Percentiles rank a stretch among this genome's conserved stretches.
phyloP scores from a whole-genome alignment of 2,329 filamentous ascomycete genomes.

The Paraconiothyrium sp. region DNA sequence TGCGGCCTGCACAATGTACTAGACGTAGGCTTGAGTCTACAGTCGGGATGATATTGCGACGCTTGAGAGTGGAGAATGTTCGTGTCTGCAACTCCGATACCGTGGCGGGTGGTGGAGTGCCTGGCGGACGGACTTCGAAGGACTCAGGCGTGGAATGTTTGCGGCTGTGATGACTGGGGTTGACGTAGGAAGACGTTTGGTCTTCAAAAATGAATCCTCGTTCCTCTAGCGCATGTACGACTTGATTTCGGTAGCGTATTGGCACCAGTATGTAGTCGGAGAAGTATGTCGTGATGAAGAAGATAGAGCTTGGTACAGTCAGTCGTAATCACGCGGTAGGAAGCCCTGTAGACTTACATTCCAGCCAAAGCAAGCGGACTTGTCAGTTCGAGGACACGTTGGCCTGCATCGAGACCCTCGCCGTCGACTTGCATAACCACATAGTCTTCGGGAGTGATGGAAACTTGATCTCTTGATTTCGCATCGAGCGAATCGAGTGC shows the following conservation, averaged over 20 bases:
- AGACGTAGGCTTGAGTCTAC: slow-evolving; percentile 75
- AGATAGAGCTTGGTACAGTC: slow-evolving; percentile 73
- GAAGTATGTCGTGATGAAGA: slow-evolving; percentile 99
- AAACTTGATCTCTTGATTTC: slow-evolving; percentile 59
- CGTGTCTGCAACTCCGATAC: slow-evolving; percentile 81
- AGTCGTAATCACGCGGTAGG: slow-evolving; percentile 14
- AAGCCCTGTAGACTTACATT: slow-evolving; percentile 64
- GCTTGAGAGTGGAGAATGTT: slow-evolving; percentile 85
- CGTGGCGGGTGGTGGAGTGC: slow-evolving; percentile 79
- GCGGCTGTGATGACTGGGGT: slow-evolving; percentile 59
- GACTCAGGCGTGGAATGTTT: slow-evolving; percentile 57
- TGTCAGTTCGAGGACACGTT: slow-evolving; percentile 89
- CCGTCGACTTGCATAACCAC: slow-evolving; percentile 90
- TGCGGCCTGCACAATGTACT: slow-evolving; percentile 80
- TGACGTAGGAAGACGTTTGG: slow-evolving; percentile 69
- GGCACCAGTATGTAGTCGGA: slow-evolving; percentile 96
- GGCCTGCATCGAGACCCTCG: slow-evolving; percentile 88
- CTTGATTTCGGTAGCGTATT: slow-evolving; percentile 74
- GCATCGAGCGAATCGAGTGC: slow-evolving; percentile 71
- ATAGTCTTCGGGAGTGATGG: slow-evolving; percentile 84
- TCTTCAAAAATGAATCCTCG: slow-evolving; percentile 85
- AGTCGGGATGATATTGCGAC: slow-evolving; percentile 76
- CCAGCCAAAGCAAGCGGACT: slow-evolving; percentile 89
- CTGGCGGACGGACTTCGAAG: slow-evolving; percentile 61
- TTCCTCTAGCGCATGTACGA: slow-evolving; percentile 78